Evolutionary conservation across 1,284 basidiomycete genomes (phyloP), one percentile per base, ranked within the genome.

Genomic region (Irpex sp.): DNA sequence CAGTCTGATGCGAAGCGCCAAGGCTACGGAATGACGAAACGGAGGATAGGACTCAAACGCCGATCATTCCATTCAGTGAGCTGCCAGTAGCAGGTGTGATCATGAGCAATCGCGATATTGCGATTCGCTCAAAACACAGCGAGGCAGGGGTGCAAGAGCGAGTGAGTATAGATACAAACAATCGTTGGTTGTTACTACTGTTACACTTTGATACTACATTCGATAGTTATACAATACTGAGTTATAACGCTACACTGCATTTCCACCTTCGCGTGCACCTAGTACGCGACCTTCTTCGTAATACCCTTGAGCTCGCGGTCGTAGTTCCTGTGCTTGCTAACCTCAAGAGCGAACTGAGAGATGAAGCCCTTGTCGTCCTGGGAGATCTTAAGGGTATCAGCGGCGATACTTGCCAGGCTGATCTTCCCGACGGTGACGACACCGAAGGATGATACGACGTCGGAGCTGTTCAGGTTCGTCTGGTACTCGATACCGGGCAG

Each of bases 241-340:
- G 26, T 26, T 26, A 4, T 26, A 26, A 26, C 26, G 26, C 26
- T 26, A 26, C 26, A 26, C n/a, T n/a, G n/a, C n/a, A 26, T 3
- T 26, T 26, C 4, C 26, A 26, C 4, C 26, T 26, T 26, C 26
- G 3, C 11, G 40, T 51, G 9, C 9, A 21, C 57, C 82, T 74
- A 88, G 66, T 78, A 89, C 0, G 88, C 85, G n/a, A 89, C 80
- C 70, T 76, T 78, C 47, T 71, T 70, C 0, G 78, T 79, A 64
- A 90, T 74, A 4, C 86, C 86, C 44, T 86, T 81, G 65, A 78
- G 55, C 74, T 90, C 89, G 3, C 87, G 81, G 57, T 85, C 77
- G 68, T 78, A 90, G 69, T 84, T 85, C 52, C 85, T 77, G 65
- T 90, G 88, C 73, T 84, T 79, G 74, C 86, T 88, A 61, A 90